Conservation (phyloP, 192 early-diverging fungal genomes). For the Helicostylum pulchrum region DNA sequence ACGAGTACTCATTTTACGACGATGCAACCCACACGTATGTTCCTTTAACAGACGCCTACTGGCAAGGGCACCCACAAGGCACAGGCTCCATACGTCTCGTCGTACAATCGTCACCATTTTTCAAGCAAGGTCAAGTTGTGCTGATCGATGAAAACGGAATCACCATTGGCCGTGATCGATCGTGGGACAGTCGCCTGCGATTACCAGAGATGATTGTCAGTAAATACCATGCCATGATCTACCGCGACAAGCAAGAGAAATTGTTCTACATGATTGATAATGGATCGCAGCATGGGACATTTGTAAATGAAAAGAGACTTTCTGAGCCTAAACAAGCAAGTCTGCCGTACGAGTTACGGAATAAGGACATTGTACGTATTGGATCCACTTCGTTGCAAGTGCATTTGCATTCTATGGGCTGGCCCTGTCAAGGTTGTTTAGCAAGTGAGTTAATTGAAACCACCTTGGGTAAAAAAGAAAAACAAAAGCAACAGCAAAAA, state of each 20-base stretch:
- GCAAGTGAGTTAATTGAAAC: slow-evolving; percentile 54
- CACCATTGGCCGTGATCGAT: slow-evolving; percentile 61
- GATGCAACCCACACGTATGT: slow-evolving; percentile 46
- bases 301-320: slow-evolving; percentile 62
- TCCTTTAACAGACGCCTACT: slow-evolving; percentile 31
- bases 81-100: slow-evolving; percentile 53
- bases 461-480: slow-evolving; percentile 26
- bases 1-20: slow-evolving; percentile 53
- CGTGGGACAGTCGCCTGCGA: slow-evolving; percentile 50
- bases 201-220: slow-evolving; percentile 63
- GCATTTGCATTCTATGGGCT: slow-evolving; percentile 55
- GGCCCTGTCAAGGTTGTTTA: slow-evolving; percentile 61
- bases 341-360: slow-evolving; percentile 50
- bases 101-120: slow-evolving; percentile 50
- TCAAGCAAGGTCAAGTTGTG: slow-evolving; percentile 43
- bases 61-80: slow-evolving; percentile 33
- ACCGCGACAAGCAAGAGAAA: slow-evolving; percentile 12
- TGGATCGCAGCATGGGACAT: slow-evolving; percentile 77
- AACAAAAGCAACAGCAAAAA: slow-evolving; percentile 4
- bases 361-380: slow-evolving; percentile 54
- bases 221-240: slow-evolving; percentile 63
- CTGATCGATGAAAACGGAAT: slow-evolving; percentile 53
- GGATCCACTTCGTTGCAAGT: slow-evolving; percentile 60
- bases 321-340: slow-evolving; percentile 62
- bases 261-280: slow-evolving; percentile 49